Base-by-base conservation (phyloP, 306 rosid genomes). In the Vigna trinervia region DNA sequence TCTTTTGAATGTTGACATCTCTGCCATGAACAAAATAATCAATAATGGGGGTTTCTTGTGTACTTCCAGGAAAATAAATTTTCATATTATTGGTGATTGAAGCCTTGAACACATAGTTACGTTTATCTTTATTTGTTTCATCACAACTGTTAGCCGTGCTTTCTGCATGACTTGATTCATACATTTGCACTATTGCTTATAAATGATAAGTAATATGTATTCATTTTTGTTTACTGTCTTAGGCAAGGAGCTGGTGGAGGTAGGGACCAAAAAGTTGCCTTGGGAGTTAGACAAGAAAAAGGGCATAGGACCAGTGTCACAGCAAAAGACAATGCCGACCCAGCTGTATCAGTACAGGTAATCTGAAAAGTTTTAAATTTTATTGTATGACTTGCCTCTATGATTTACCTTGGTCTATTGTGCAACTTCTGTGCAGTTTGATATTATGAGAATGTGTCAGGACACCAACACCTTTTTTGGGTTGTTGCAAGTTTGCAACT, bases 181-280 rank as follows among this genome's bases (percentile, higher is more conserved):
- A 54, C 57, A 63, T 80, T 30, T 68, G 36, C 26, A 79, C 38
- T 63, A 19, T 23, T 43, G 46, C 60, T 59, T 64, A 71, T 64
- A 38, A 76, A 59, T 53, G 71, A 71, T 56, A 26, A 82, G 13
- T 66, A 43, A 64, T 48, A 15, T 17, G 34, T 28, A 78, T 41
- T 68, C 56, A 12, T 32, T 47, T 69, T 62, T 62, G 12, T 63
- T 81, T 26, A 47, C 71, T 38, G 2, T 71, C 52, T 74, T 65
- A 95, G 98, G 92, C 90, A 85, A 80, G 84, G 90, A 66, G 75
- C 82, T 66, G 78, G 19, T 60, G 90, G 90, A 75, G 86, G 84
- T 74, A 88, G 83, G 76, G 87, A 78, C 58, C 87, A 72, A 70
- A 89, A 82, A 48, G 66, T 60, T 82, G 86, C 71, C 53, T 79